Evolutionary conservation across 2,329 filamentous ascomycete genomes (phyloP), one percentile per base, ranked within the genome.

Genomic region (Nigrograna mackinnonii): DNA sequence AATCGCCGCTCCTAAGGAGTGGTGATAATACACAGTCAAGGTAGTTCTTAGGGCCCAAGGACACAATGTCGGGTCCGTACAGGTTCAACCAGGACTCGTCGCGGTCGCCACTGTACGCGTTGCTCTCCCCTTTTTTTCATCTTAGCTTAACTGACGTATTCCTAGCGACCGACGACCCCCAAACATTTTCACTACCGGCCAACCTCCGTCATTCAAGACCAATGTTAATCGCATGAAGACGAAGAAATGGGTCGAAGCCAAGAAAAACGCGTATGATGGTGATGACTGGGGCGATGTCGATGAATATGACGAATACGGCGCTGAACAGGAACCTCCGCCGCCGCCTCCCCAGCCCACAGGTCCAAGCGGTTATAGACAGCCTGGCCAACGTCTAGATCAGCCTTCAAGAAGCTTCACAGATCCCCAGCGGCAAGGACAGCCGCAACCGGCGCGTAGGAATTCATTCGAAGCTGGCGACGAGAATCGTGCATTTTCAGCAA

Each of bases 241-340:
- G 41, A 88, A 86, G 71, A 95, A 95, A 80, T 97, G 92, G 92
- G 86, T 92, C 26, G 87, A 95, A 60, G 92, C 92, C 24, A 92
- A 91, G 68, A 79, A 83, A 44, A 85, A 87, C 57, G 88, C 83
- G 62, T 97, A 97, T 62, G 91, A 92, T 59, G 92, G 91, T 50
- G 91, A 95, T 58, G 92, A 96, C 62, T 96, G 92, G 91, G 92
- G 90, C 24, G 86, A 82, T 32, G 75, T 73, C 49, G 75, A 78
- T 50, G 78, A 79, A 36, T 78, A 83, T 40, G 76, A 79, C 41
- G 75, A 79, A 44, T 76, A 78, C 50, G 79, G 81, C 30, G 77
- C 79, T 36, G 67, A 71, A 35, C 68, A 72, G 33, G 68, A 71
- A 34, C 65, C 69, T 24, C 68, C 70, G 19, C 68, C 73, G 37